A percentile compares a stretch with the other conserved stretches of the same genome.
Conservation (phyloP, 768 basidiomycete genomes). For the Hypholoma sublateritium region DNA sequence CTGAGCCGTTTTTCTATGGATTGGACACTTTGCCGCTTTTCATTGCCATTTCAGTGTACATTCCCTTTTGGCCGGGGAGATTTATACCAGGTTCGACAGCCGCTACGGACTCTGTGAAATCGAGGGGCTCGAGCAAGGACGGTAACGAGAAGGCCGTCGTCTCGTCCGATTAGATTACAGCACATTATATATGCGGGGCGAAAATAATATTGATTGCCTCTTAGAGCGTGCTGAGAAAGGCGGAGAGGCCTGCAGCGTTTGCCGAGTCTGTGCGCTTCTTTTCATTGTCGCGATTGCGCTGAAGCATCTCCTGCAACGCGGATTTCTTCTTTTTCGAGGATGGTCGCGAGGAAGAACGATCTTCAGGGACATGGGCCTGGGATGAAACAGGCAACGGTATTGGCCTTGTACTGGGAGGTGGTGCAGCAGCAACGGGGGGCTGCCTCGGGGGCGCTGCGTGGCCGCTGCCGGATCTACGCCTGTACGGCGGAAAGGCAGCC, state of each 20-base stretch:
- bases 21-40: slow-evolving; percentile 67
- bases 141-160: no score
- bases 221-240: slow-evolving; percentile 48
- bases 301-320: slow-evolving; percentile 62
- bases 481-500: slow-evolving; percentile 16
- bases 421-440: background rate
- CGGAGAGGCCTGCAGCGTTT: slow-evolving; percentile 44
- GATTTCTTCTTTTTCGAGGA: slow-evolving; percentile 48
- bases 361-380: background rate
- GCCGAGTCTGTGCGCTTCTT: slow-evolving; percentile 32
- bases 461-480: background rate
- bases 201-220: no score
- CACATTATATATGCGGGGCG: no score
- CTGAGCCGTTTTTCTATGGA: slow-evolving; percentile 64
- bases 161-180: no score
- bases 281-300: slow-evolving; percentile 56
- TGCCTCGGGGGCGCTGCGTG: background rate
- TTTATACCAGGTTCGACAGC: slow-evolving; percentile 32
- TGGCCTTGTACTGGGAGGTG: background rate
- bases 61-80: slow-evolving; percentile 65
- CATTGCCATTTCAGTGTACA: slow-evolving; percentile 55
- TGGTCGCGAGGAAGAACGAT: slow-evolving; percentile 24
- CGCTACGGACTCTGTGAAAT: no score
- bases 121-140: no score
- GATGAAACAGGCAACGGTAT: background rate